Evolutionary conservation across 768 basidiomycete genomes (phyloP).

Genomic region (Psilocybe cyanescens): DNA sequence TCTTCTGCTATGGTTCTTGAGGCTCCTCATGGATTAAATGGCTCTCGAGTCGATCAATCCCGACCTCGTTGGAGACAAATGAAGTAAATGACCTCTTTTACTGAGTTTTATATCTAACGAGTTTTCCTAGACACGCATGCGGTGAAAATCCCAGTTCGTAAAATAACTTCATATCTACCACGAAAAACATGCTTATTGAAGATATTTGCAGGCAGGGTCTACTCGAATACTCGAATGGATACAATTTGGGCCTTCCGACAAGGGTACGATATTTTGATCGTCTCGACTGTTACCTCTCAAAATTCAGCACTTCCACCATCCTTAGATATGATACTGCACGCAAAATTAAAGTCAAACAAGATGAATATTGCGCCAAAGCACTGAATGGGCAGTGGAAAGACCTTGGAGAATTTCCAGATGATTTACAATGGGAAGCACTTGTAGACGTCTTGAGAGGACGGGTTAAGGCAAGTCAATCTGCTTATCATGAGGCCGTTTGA

Average conservation of each 20-base stretch:
- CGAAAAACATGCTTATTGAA: neutral
- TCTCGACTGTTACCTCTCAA: conserved; percentile 16
- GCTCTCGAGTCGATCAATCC: conserved; percentile 38
- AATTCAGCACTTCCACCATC: conserved; percentile 26
- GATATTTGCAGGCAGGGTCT: conserved; percentile 39
- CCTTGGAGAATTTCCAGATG: conserved; percentile 62
- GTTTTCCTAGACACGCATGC: conserved; percentile 45
- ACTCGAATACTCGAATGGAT: conserved; percentile 61
- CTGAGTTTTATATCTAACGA: conserved; percentile 1
- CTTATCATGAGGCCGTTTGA: neutral
- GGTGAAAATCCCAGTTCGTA: conserved; percentile 60
- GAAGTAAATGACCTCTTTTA: conserved; percentile 49
- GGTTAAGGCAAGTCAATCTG: conserved; percentile 52
- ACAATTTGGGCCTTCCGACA: conserved; percentile 67
- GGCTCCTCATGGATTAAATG: conserved; percentile 60
- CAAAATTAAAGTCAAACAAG: conserved; percentile 64
- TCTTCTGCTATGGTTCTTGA: conserved; percentile 80
- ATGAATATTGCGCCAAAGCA: conserved; percentile 61
- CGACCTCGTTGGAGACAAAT: conserved; percentile 71
- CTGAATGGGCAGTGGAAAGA: conserved; percentile 48
- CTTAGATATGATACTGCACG: conserved; percentile 63
- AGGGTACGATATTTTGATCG: conserved; percentile 38
- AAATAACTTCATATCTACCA: neutral
- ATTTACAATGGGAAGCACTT: conserved; percentile 74
- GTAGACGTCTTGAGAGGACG: conserved; percentile 79